A percentile compares a stretch with the other conserved stretches of the same genome.
These are phyloP conservation scores for Xylaria flabelliformis DNA, from an alignment of 495 filamentous ascomycete genomes.

Conservation along the genomic window DNA sequence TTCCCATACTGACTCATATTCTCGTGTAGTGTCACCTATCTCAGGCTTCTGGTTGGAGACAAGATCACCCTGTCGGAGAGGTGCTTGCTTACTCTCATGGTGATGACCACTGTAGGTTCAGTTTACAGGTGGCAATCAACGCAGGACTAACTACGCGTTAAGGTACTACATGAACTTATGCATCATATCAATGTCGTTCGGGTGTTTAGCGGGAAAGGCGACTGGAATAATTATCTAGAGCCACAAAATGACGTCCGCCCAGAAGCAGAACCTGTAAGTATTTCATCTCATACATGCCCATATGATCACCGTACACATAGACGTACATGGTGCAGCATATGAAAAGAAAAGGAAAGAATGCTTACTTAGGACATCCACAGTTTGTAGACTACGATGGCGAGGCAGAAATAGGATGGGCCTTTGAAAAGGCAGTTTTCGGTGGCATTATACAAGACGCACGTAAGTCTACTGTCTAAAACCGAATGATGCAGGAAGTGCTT, in stretches of 20 bases:
- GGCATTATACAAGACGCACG: background rate
- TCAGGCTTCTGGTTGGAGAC: background rate
- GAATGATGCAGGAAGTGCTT: background rate
- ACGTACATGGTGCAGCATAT: background rate
- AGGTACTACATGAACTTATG: conserved; percentile 2
- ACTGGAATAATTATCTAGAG: background rate
- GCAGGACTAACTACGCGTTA: background rate
- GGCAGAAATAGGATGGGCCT: background rate
- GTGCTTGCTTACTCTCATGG: background rate
- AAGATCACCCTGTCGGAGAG: background rate
- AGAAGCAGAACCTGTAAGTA: background rate
- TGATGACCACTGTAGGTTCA: background rate
- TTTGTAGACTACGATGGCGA: conserved; percentile 5
- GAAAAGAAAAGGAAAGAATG: background rate
- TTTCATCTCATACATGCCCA: background rate
- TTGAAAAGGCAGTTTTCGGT: background rate
- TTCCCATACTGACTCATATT: background rate
- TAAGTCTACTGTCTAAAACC: background rate
- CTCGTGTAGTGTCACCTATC: background rate
- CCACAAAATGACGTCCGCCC: background rate
- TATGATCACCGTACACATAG: background rate
- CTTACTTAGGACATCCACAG: background rate
- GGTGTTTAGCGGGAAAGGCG: too few species aligned
- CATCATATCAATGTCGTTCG: background rate
- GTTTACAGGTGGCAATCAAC: background rate